phyloP scores from a whole-genome alignment of 805 yeast genomes.

The Wickerhamomyces bisporus region DNA sequence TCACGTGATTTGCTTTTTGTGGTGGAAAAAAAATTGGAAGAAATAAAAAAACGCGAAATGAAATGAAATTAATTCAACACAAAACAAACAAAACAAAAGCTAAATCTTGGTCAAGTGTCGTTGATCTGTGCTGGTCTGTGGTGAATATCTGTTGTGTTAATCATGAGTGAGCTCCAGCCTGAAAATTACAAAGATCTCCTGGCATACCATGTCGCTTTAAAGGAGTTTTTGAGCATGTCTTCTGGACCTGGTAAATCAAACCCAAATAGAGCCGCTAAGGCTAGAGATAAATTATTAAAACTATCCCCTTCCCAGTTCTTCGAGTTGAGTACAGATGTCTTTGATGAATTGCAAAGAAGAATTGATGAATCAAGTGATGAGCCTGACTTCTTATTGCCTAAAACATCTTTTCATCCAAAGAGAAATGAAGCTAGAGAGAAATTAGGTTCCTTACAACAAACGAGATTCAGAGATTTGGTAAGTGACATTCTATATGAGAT shows the following conservation, averaged over 20 bases:
- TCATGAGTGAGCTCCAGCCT: slow-evolving; percentile 15
- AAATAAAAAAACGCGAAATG: too few species aligned
- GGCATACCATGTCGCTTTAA: slow-evolving; percentile 19
- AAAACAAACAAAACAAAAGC: too few species aligned
- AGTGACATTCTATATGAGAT: slow-evolving; percentile 86
- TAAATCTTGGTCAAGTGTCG: too few species aligned
- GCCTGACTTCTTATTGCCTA: slow-evolving; percentile 64
- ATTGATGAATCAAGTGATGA: slow-evolving; percentile 52
- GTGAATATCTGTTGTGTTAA: not conserved
- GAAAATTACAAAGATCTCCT: slow-evolving; percentile 13
- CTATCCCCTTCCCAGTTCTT: slow-evolving; percentile 77
- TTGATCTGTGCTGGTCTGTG: not conserved
- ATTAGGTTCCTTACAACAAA: slow-evolving; percentile 74
- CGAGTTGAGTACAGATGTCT: slow-evolving; percentile 91
- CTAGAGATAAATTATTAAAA: slow-evolving; percentile 78
- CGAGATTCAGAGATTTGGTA: slow-evolving; percentile 84
- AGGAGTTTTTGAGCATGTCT: slow-evolving; percentile 22
- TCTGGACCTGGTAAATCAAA: slow-evolving; percentile 20
- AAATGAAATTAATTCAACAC: too few species aligned
- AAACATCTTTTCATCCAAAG: slow-evolving; percentile 77
- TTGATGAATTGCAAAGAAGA: slow-evolving; percentile 85
- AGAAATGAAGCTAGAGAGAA: slow-evolving; percentile 95
- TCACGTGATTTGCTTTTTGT: too few species aligned
- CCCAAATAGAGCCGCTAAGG: slow-evolving; percentile 62
- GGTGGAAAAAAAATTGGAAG: too few species aligned